A percentile compares a stretch with the other conserved stretches of the same genome.
These are phyloP conservation scores for Cladosporium cucumerinum DNA, from an alignment of 2,329 filamentous ascomycete genomes.

Conservation along the genomic window DNA sequence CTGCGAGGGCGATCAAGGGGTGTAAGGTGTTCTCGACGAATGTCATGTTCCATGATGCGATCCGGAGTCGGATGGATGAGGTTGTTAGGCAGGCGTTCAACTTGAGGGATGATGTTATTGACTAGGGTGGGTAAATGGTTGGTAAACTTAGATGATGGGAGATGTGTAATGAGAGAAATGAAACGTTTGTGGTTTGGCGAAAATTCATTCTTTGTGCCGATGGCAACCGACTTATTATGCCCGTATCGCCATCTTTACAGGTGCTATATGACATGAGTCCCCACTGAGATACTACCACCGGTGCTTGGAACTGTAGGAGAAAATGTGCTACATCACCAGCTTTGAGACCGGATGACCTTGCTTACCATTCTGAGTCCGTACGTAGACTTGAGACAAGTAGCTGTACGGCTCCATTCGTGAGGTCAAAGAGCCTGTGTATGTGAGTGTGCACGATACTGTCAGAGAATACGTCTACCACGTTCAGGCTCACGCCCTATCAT, in stretches of 20 bases:
- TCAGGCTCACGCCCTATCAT: too few relatives aligned
- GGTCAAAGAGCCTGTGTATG: background rate
- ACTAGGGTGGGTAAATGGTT: constrained; percentile 36
- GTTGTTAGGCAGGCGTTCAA: constrained; percentile 73
- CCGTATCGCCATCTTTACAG: background rate
- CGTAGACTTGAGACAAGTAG: background rate
- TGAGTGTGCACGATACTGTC: too few relatives aligned
- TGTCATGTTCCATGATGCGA: constrained; percentile 78
- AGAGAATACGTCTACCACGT: too few relatives aligned
- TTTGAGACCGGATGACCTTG: background rate
- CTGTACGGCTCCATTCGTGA: background rate
- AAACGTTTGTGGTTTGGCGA: background rate
- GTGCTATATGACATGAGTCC: background rate
- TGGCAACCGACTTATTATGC: background rate
- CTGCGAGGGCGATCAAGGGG: constrained; percentile 69
- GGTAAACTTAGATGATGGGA: background rate
- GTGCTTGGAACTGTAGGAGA: background rate
- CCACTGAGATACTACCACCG: background rate
- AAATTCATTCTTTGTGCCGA: background rate
- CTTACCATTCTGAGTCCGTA: background rate
- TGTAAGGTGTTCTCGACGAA: constrained; percentile 84
- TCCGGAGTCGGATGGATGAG: constrained; percentile 70
- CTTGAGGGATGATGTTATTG: constrained; percentile 67
- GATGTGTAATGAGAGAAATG: background rate
- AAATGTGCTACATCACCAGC: background rate